Evolutionary conservation across 2,329 filamentous ascomycete species (phyloP).

Genomic region (Bipolaris bicolor): DNA sequence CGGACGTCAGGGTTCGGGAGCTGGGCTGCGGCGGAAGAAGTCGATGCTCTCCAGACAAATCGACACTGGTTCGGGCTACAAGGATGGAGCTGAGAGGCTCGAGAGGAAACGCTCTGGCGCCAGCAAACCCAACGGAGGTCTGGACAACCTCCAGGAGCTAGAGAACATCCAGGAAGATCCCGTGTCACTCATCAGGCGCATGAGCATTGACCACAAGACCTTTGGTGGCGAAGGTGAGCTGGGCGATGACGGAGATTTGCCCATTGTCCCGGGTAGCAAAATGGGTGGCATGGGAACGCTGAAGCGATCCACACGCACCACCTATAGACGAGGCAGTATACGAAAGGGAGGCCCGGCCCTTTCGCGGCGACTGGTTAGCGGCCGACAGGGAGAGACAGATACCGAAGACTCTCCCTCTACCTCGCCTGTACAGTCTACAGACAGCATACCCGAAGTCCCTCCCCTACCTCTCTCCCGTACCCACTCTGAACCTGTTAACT

Average conservation of each 20-base stretch:
- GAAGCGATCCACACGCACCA: conserved; percentile 88
- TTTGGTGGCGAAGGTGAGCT: conserved; percentile 47
- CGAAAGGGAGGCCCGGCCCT: conserved; percentile 77
- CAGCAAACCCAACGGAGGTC: conserved; percentile 58
- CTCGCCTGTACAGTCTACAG: conserved; percentile 53
- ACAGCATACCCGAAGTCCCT: conserved; percentile 44
- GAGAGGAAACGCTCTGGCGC: conserved; percentile 71
- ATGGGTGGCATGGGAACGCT: conserved; percentile 77
- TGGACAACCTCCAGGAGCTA: conserved; percentile 67
- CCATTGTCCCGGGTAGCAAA: conserved; percentile 79
- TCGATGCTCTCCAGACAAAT: conserved; percentile 95
- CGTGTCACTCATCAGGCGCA: conserved; percentile 70
- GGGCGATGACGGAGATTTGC: conserved; percentile 64
- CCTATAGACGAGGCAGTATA: conserved; percentile 86
- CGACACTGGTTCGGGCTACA: conserved; percentile 75
- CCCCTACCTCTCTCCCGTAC: conserved; percentile 63
- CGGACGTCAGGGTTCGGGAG: conserved; percentile 61
- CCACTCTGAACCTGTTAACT: conserved; percentile 70
- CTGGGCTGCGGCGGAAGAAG: conserved; percentile 80
- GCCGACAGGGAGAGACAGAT: conserved; percentile 66
- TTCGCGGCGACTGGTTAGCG: conserved; percentile 69
- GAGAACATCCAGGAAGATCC: conserved; percentile 86
- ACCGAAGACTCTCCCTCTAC: conserved; percentile 58
- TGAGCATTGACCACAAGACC: conserved; percentile 62
- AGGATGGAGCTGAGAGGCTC: conserved; percentile 82